Evolutionary conservation across 768 basidiomycete species (phyloP), one percentile per base, ranked within the genome.

Genomic region (Podaxis pistillaris): DNA sequence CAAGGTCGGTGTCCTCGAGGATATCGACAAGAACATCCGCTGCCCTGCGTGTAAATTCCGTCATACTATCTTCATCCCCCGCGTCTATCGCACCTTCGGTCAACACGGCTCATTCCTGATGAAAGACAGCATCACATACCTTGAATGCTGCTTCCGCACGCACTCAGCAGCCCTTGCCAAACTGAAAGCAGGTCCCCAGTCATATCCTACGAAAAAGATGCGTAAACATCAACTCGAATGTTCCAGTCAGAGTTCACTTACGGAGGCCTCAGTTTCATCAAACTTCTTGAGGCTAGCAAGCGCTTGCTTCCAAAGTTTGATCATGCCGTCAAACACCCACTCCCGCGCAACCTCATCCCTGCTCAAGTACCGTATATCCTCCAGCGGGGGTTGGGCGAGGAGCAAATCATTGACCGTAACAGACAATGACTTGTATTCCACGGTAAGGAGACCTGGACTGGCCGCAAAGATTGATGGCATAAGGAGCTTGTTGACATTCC

Each of bases 121-220:
- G 37, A 36, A 28, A 51, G 17, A 36, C 30, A 38, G 8, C 11
- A 37, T 50, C 58, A 69, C 74, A 17, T 40, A 86, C 86, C 79
- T 75, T 83, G 74, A 4, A 84, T 71, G 55, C 72, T 68, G 0
- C 76, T 68, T 15, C 85, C 78, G 36, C 83, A 82, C 2, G 81
- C 78, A 56, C 76, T 78, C 41, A 90, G 65, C 36, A 91, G 70
- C 46, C 82, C 81, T 40, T 79, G 74, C 89, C 89, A 91, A 7
- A 85, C 78, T 13, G 75, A 76, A 6, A 82, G 67, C 3, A 88
- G 72, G 63, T 85, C 83, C 1, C 67, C 65, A 81, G 86, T 56
- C 19, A 70, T 60, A 4, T 41, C 53, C 24, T 62, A 44, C 46
- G 1, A 26, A 11, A 5, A 13, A 4, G 6, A 46, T 44, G 51